These are phyloP conservation scores for Dillenia suffruticosa DNA, from an alignment of 164 flowering plant species.

Conservation along the genomic window DNA sequence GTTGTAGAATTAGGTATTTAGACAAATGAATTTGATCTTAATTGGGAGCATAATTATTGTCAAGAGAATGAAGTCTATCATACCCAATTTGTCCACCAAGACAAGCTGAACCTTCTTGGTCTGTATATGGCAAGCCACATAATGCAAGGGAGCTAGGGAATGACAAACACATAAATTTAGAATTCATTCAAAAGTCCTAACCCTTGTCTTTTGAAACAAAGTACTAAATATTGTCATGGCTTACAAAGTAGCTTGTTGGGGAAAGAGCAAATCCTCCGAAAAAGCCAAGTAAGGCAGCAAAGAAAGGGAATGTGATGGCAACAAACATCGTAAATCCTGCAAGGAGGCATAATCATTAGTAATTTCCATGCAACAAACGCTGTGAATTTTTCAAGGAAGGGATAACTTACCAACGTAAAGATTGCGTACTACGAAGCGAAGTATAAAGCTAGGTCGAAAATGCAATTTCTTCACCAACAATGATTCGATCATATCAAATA, in stretches of 20 bases:
- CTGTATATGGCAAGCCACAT: conserved; percentile 42
- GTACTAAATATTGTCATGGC: conserved; percentile 3
- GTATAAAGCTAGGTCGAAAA: conserved; percentile 33
- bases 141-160: conserved; percentile 45
- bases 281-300: conserved; percentile 67
- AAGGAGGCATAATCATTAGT: not conserved
- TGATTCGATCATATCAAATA: conserved; percentile 66
- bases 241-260: conserved; percentile 60
- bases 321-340: conserved; percentile 67
- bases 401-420: conserved; percentile 47
- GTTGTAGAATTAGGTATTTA: too few relatives aligned
- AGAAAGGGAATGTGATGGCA: conserved; percentile 67
- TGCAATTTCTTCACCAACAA: conserved; percentile 41
- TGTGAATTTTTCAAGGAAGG: not conserved
- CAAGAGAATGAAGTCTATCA: too few relatives aligned
- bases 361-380: not conserved
- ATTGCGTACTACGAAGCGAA: conserved; percentile 43
- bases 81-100: conserved; percentile 46
- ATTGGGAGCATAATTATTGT: too few relatives aligned
- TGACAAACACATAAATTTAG: too few relatives aligned
- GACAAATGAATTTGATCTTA: too few relatives aligned
- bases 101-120: conserved; percentile 35
- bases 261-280: conserved; percentile 77
- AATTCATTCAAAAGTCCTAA: not conserved
- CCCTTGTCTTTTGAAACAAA: not conserved